Conservation (phyloP, 257 asterid species). For the Solanum pinnatisectum region DNA sequence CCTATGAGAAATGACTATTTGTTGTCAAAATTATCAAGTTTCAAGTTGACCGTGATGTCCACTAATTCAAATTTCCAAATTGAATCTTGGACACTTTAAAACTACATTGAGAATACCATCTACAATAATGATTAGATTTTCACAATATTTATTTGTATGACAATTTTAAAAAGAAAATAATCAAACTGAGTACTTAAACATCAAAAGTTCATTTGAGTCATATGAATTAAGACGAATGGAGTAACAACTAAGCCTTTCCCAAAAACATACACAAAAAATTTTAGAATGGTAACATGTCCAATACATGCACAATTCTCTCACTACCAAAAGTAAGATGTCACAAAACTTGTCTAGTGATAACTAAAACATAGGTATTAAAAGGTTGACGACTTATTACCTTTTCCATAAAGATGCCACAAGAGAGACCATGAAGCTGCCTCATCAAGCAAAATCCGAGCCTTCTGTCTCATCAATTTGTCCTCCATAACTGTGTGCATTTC, state of each 20-base stretch:
- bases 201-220: background rate
- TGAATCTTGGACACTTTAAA: background rate
- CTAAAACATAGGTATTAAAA: background rate
- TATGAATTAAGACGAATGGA: background rate
- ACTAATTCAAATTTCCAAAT: background rate
- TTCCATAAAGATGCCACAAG: slow-evolving; percentile 88
- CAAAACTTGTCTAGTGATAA: background rate
- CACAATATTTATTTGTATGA: background rate
- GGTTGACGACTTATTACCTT: slow-evolving; percentile 41
- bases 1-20: background rate
- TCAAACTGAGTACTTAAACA: background rate
- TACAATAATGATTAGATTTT: background rate
- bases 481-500: slow-evolving; percentile 74
- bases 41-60: background rate
- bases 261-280: background rate
- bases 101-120: background rate
- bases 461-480: slow-evolving; percentile 91
- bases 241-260: background rate
- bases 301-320: background rate
- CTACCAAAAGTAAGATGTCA: background rate
- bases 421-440: slow-evolving; percentile 99
- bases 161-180: background rate
- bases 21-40: background rate
- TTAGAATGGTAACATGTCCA: background rate
- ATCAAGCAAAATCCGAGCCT: slow-evolving; percentile 71